Base-by-base conservation (phyloP, 1,139 yeast species). In the Pichia sp. region DNA sequence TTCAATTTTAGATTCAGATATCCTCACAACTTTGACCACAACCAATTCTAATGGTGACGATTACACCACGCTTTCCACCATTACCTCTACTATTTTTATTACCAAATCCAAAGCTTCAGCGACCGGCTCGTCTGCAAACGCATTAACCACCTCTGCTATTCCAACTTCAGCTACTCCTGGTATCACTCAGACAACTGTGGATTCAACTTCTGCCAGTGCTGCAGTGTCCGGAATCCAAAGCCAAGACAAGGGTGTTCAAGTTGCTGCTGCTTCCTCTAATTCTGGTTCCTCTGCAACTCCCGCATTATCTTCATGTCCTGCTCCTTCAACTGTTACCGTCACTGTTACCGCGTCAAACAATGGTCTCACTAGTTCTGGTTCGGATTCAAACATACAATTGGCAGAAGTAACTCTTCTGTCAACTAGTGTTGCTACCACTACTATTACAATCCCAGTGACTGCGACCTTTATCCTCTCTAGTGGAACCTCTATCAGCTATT, bases 401-500 rank as follows among this genome's bases (percentile, higher is more conserved):
- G 42, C 25, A 18, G 46, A 43, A 16, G 53, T 53, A 36, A 53
- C 56, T 6, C 22, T 49, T 22, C 31, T 56, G 3, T 54, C 58
- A 4, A 43, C 59, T 4, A 42, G 49, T 18, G 51, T 54, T 37
- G 53, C 48, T 19, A 49, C 61, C 19, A 59, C 60, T 3, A 60
- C 66, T 7, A 36, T 61, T n/a, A 63, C 67, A 4, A 37, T 68
- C 44, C 68, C 70, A 30, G 54, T 67, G 25, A 61, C 65, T 28
- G 65, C 65, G 8, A 63, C 68, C 2, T 56, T 68, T 44, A 62
- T 70, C 10, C 47, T 66, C 46, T 62, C 68, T 18, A 53, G 59
- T 12, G 69, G 69, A 18, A 58, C 65, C 3, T 55, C 62, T 3
- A 40, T 60, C 18, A 56, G 65, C 10, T 59, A 60, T 25, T 41